phyloP scores from a whole-genome alignment of 352 stramenopile species.

The Pythium diclinum region DNA sequence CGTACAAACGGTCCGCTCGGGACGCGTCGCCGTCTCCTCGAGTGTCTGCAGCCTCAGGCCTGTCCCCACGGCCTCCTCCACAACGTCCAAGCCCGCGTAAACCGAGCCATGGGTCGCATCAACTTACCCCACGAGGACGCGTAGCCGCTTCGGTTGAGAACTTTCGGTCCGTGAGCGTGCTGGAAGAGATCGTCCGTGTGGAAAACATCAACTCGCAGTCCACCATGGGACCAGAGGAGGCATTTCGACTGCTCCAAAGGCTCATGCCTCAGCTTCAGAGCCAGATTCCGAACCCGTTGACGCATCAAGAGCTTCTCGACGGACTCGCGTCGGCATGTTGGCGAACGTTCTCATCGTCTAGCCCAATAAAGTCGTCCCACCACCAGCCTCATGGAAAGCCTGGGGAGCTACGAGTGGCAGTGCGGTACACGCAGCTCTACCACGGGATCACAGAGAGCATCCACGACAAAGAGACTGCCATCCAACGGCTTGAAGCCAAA shows the following conservation, averaged over 20 bases:
- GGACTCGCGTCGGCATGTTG: slow-evolving; percentile 22
- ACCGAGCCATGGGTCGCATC: background rate
- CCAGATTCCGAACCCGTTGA: slow-evolving; percentile 4
- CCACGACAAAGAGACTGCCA: slow-evolving; percentile 19
- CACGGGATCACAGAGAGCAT: slow-evolving; percentile 24
- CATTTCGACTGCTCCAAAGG: slow-evolving; percentile 22
- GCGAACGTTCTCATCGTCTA: slow-evolving; percentile 8
- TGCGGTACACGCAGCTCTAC: slow-evolving; percentile 25
- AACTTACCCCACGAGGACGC: background rate
- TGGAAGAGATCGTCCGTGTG: slow-evolving; percentile 26
- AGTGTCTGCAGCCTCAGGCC: background rate
- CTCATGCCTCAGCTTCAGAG: slow-evolving; percentile 11
- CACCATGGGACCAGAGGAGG: slow-evolving; percentile 22
- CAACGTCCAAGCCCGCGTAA: slow-evolving; percentile 10
- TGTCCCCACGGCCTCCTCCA: slow-evolving; percentile 15
- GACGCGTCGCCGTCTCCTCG: background rate
- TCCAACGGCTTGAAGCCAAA: slow-evolving; percentile 15
- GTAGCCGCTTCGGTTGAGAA: slow-evolving; percentile 8
- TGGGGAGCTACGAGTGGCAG: background rate
- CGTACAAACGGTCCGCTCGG: slow-evolving; percentile 22
- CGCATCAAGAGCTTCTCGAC: slow-evolving; percentile 22
- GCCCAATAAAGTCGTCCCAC: background rate
- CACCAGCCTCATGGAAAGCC: background rate
- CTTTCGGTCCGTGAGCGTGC: slow-evolving; percentile 24
- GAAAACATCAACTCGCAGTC: slow-evolving; percentile 16